phyloP scores from a whole-genome alignment of 441 rosid genomes.

The Iberis amara region DNA sequence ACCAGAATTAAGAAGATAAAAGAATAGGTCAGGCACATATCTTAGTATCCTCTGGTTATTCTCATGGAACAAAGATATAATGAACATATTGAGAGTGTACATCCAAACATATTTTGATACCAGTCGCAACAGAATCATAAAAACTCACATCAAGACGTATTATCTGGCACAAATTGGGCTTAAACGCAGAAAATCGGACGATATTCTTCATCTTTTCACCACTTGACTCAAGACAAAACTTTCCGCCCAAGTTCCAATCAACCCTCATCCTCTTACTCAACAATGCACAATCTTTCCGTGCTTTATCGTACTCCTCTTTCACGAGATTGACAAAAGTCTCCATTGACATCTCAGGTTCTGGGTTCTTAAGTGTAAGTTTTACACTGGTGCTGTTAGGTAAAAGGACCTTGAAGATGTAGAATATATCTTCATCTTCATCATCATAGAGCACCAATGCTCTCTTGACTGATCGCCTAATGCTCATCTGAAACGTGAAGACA shows the following conservation, averaged over 20 bases:
- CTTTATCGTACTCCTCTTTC: slow-evolving; percentile 27
- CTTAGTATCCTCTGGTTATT: too few relatives aligned
- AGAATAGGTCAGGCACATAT: too few relatives aligned
- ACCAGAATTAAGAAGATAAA: too few relatives aligned
- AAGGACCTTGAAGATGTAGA: slow-evolving; percentile 41
- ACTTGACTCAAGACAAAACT: slow-evolving; percentile 28
- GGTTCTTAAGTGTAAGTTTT: slow-evolving; percentile 29
- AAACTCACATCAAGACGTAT: slow-evolving; percentile 50
- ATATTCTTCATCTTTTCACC: slow-evolving; percentile 26
- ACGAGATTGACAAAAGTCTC: slow-evolving; percentile 34
- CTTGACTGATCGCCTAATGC: background rate
- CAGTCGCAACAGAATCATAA: background rate
- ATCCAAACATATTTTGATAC: too few relatives aligned
- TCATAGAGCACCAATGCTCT: slow-evolving; percentile 5
- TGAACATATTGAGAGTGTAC: too few relatives aligned
- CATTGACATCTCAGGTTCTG: slow-evolving; percentile 27
- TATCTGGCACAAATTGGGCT: slow-evolving; percentile 39
- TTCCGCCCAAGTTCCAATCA: slow-evolving; percentile 31
- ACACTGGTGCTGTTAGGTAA: slow-evolving; percentile 50
- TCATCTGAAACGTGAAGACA: slow-evolving; percentile 15
- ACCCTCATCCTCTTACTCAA: slow-evolving; percentile 19
- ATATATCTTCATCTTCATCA: background rate
- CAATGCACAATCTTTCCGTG: slow-evolving; percentile 4
- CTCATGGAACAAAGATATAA: too few relatives aligned
- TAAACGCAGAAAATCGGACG: slow-evolving; percentile 33